These are phyloP conservation scores for Pyrrhoderma lamaoense DNA, from an alignment of 1,284 basidiomycete species.

Conservation along the genomic window DNA sequence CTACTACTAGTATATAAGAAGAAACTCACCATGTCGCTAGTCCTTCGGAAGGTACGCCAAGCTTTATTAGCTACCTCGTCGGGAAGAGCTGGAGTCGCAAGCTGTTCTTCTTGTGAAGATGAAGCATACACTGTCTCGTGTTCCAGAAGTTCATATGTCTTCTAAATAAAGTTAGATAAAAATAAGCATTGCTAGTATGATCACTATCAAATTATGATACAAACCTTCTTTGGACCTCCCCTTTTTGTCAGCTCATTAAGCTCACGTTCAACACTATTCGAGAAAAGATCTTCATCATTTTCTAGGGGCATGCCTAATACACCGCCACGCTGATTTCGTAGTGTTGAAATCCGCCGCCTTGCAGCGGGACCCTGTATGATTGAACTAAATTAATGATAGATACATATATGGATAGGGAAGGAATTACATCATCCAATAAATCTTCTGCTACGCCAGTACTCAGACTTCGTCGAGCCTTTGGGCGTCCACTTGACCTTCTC, in stretches of 20 bases:
- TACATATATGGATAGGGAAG: background rate
- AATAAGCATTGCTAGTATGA: slow-evolving; percentile 4
- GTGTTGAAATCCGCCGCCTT: slow-evolving; percentile 16
- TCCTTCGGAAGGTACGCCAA: slow-evolving; percentile 82
- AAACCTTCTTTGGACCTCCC: slow-evolving; percentile 35
- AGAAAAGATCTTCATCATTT: slow-evolving; percentile 45
- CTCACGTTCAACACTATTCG: slow-evolving; percentile 63
- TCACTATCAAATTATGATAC: slow-evolving; percentile 20
- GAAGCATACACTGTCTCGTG: slow-evolving; percentile 78
- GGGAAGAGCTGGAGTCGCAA: slow-evolving; percentile 60
- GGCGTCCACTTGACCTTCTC: slow-evolving; percentile 38
- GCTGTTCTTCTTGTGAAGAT: slow-evolving; percentile 52
- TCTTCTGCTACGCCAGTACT: slow-evolving; percentile 63
- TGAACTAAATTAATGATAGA: background rate
- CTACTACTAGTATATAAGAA: background rate
- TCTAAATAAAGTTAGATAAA: slow-evolving; percentile 23
- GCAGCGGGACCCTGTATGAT: slow-evolving; percentile 13
- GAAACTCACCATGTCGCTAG: slow-evolving; percentile 81
- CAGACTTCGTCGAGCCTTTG: slow-evolving; percentile 57
- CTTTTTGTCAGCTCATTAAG: slow-evolving; percentile 50
- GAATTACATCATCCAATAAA: slow-evolving; percentile 25
- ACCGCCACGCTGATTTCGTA: slow-evolving; percentile 23
- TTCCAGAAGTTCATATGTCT: slow-evolving; percentile 57
- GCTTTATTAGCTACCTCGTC: slow-evolving; percentile 83
- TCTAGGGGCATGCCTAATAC: slow-evolving; percentile 36